Evolutionary conservation across 2,329 filamentous ascomycete genomes (phyloP).

Genomic region (Diaporthe sp.): DNA sequence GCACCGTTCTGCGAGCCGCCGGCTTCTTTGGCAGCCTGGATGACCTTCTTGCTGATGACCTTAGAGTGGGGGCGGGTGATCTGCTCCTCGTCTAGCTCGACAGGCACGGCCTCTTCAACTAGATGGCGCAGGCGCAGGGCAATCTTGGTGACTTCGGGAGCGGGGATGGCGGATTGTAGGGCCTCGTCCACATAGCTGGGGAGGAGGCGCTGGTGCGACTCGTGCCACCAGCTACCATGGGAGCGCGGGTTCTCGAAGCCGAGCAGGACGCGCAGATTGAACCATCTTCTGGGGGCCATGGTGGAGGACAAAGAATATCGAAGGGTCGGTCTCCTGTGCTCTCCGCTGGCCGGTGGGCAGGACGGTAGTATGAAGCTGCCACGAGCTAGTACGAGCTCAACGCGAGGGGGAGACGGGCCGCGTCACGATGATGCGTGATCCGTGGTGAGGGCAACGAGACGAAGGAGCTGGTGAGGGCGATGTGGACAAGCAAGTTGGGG

Average conservation of each 20-base stretch:
- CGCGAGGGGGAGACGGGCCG: neutral
- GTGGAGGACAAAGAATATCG: neutral
- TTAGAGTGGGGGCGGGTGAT: slow-evolving; percentile 87
- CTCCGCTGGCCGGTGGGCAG: neutral
- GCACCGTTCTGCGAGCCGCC: slow-evolving; percentile 80
- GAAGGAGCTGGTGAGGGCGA: neutral
- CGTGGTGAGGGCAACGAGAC: neutral
- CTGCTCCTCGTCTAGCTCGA: slow-evolving; percentile 83
- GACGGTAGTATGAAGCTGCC: slow-evolving; percentile 5
- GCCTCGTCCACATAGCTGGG: slow-evolving; percentile 72
- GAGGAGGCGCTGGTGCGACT: slow-evolving; percentile 68
- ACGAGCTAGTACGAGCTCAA: neutral
- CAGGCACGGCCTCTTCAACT: slow-evolving; percentile 90
- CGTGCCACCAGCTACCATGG: slow-evolving; percentile 56
- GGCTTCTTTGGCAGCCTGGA: slow-evolving; percentile 85
- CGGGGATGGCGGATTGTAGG: slow-evolving; percentile 77
- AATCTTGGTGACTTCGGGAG: slow-evolving; percentile 87
- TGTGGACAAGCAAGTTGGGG: neutral
- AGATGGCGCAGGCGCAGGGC: slow-evolving; percentile 92
- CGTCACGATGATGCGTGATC: neutral
- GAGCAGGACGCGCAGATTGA: slow-evolving; percentile 49
- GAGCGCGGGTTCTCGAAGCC: slow-evolving; percentile 53
- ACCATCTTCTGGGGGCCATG: slow-evolving; percentile 41
- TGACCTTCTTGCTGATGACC: slow-evolving; percentile 84
- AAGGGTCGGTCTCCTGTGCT: neutral